phyloP scores from a whole-genome alignment of 768 basidiomycete genomes.

The Crassisporium funariophilum region DNA sequence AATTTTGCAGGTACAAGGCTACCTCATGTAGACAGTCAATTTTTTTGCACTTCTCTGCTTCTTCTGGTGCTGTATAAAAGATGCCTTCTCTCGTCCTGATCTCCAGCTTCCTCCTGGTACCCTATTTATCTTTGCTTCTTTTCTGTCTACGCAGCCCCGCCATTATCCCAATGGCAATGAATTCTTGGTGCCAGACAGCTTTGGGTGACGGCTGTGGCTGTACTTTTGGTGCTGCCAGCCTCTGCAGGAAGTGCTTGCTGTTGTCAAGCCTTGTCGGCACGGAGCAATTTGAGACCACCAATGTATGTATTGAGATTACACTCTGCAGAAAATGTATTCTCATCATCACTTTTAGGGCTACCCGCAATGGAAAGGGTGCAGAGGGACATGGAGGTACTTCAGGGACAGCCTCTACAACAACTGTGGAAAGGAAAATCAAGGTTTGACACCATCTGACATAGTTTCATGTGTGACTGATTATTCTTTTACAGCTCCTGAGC shows the following conservation, averaged over 20 bases:
- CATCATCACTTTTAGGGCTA: background rate
- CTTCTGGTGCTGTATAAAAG: too few relatives aligned
- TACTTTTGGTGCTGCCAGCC: background rate
- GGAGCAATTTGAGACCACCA: background rate
- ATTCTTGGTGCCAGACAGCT: background rate
- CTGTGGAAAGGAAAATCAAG: background rate
- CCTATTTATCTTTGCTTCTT: too few relatives aligned
- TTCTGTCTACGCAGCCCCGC: too few relatives aligned
- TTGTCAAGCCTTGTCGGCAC: background rate
- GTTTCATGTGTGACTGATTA: too few relatives aligned
- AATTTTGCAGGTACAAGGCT: too few relatives aligned
- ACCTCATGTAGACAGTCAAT: too few relatives aligned
- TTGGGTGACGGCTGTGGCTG: background rate
- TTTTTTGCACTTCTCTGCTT: too few relatives aligned
- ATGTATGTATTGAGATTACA: background rate
- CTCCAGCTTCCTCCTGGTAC: too few relatives aligned
- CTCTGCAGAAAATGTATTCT: background rate
- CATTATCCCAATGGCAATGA: too few relatives aligned
- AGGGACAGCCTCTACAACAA: background rate
- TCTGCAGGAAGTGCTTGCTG: background rate
- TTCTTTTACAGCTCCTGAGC: too few relatives aligned
- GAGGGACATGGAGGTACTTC: background rate
- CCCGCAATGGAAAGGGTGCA: background rate
- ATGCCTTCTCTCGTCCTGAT: too few relatives aligned
- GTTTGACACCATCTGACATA: too few relatives aligned